phyloP scores from a whole-genome alignment of 2,329 filamentous ascomycete species.

The Diaporthe helianthi region DNA sequence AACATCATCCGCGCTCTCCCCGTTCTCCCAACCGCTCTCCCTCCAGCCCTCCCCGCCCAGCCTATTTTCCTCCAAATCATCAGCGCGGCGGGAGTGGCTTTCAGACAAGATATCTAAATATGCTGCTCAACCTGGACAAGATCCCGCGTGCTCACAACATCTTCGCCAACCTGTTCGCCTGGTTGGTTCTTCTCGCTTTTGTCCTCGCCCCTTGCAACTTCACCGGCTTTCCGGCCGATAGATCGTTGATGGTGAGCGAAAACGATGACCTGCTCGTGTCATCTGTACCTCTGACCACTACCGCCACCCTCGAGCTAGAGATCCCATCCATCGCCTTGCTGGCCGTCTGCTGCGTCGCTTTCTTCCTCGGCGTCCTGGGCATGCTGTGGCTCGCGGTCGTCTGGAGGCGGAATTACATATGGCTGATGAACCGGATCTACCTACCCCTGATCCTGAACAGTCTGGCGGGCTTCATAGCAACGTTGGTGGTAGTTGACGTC shows the following conservation, averaged over 20 bases:
- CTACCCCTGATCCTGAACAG: constrained; percentile 54
- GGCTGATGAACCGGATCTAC: constrained; percentile 60
- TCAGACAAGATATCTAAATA: constrained; percentile 49
- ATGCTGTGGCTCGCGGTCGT: constrained; percentile 52
- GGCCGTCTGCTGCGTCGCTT: constrained; percentile 51
- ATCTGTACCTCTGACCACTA: constrained; percentile 7
- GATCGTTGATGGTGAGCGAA: constrained; percentile 6
- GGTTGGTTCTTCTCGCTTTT: constrained; percentile 60
- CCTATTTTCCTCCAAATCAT: not conserved
- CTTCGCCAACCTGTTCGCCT: constrained; percentile 52
- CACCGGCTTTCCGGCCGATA: constrained; percentile 43
- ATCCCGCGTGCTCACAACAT: constrained; percentile 56
- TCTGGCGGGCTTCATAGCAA: constrained; percentile 56
- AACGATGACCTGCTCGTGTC: constrained; percentile 8
- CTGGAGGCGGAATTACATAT: constrained; percentile 59
- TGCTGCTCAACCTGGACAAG: constrained; percentile 55
- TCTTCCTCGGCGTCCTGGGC: constrained; percentile 49
- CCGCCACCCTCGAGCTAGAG: constrained; percentile 19
- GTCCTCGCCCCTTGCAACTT: constrained; percentile 60
- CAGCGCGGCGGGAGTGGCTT: constrained; percentile 30
- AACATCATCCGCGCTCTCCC: constrained; percentile 5
- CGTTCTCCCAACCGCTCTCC: not conserved
- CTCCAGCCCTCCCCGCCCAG: not conserved
- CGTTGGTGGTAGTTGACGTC: constrained; percentile 57
- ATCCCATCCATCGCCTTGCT: constrained; percentile 44